These are phyloP conservation scores for Gleditsia sinensis DNA, from an alignment of 306 rosid genomes.

Conservation along the genomic window DNA sequence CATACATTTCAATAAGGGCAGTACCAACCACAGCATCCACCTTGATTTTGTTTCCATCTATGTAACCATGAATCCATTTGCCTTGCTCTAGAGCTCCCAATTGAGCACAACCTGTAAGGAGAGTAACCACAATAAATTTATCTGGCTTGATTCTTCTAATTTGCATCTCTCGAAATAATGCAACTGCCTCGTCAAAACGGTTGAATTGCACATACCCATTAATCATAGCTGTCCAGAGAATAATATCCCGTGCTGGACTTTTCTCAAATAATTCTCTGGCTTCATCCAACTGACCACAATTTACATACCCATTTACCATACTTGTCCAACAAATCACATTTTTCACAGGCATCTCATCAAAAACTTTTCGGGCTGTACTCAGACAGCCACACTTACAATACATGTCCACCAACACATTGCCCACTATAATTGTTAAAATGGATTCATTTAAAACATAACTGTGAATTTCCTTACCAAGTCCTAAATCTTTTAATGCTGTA, in stretches of 20 bases:
- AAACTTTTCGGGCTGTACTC: slow-evolving; percentile 45
- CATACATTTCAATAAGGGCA: slow-evolving; percentile 77
- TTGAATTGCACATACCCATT: slow-evolving; percentile 75
- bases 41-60: slow-evolving; percentile 44
- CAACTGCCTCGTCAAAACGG: slow-evolving; percentile 59
- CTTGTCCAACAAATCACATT: slow-evolving; percentile 80
- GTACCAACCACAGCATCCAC: slow-evolving; percentile 72
- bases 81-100: slow-evolving; percentile 73
- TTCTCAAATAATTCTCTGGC: slow-evolving; percentile 69
- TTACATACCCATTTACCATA: slow-evolving; percentile 68
- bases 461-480: slow-evolving; percentile 69
- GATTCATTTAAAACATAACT: slow-evolving; percentile 49
- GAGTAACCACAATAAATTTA: slow-evolving; percentile 59
- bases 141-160: slow-evolving; percentile 53
- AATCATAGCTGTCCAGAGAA: slow-evolving; percentile 86
- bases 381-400: slow-evolving; percentile 65
- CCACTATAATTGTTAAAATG: slow-evolving; percentile 46
- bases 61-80: slow-evolving; percentile 60
- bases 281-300: slow-evolving; percentile 59
- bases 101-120: slow-evolving; percentile 77
- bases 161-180: slow-evolving; percentile 65
- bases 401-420: slow-evolving; percentile 63
- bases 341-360: slow-evolving; percentile 49
- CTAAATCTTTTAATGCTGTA: slow-evolving; percentile 48
- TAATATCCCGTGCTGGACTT: slow-evolving; percentile 62